Base-by-base conservation (phyloP, 208 protist species). In the Trypanosoma vivax region DNA sequence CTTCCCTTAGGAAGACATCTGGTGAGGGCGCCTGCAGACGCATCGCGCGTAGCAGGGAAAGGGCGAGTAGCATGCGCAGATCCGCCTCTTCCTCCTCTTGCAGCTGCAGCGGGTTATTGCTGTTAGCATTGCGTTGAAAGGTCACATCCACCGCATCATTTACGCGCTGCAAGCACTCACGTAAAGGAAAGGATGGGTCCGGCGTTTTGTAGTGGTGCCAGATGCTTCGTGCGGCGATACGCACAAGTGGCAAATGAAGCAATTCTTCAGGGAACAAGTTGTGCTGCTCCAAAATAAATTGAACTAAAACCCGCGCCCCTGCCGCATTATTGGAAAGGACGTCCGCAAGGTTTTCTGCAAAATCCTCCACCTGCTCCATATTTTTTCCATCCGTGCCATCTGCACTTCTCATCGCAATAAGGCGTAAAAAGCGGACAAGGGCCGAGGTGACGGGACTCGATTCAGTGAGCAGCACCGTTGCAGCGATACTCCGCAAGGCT, bases 71-170 rank as follows among this genome's bases (percentile, higher is more conserved):
- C n/a, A 68, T 46, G 3, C 71, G 60, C 24, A 86, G 25, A 33
- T 67, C 45, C 14, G 49, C 3, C 45, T 81, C 60, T 7, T 47
- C 50, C 9, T 28, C 35, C 14, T 71, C 60, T 0, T 28, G 19
- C 19, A 94, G 21, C 3, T 47, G 41, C 28, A 94, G 43, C 9
- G 66, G 42, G 53, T 94, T 88, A 34, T 55, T 62, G 39, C 54
- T 55, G 40, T 88, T 88, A 13, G 70, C 67, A 65, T 90, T 94
- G 13, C 67, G 39, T 65, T 94, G 86, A 18, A 89, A 73, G 2
- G 81, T 40, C 2, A 74, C 71, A 42, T 89, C 80, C n/a, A 86
- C 42, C 13, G 63, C 57, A 9, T 73, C 54, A 24, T 80, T 71
- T 1, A 90, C 13, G 13, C 56, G 29, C 18, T 61, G 45, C n/a